Percentiles rank a stretch among this genome's conserved stretches.
These are phyloP conservation scores for Trametes elegans DNA, from an alignment of 768 basidiomycete species.

Conservation along the genomic window DNA sequence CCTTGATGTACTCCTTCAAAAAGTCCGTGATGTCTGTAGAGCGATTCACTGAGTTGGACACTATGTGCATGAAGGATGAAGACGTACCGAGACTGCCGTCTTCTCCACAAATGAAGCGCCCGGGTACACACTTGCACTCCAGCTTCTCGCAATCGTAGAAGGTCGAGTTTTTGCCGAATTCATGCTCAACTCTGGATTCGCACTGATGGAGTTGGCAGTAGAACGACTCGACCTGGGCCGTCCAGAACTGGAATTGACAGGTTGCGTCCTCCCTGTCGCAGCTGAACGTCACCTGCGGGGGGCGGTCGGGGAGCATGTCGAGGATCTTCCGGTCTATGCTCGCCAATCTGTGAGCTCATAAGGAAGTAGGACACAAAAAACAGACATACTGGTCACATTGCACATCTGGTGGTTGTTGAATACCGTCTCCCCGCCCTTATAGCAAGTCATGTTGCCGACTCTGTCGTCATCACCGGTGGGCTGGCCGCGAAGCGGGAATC, in stretches of 20 bases:
- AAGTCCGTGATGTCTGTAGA: constrained; percentile 88
- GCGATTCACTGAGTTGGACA: background rate
- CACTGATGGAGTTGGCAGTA: constrained; percentile 87
- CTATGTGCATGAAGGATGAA: background rate
- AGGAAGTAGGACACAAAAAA: background rate
- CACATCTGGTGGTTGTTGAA: constrained; percentile 97
- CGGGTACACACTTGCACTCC: constrained; percentile 91
- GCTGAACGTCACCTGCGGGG: constrained; percentile 95
- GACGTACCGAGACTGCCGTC: constrained; percentile 85
- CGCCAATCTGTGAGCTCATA: background rate
- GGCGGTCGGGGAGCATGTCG: constrained; percentile 86
- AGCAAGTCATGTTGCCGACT: constrained; percentile 81
- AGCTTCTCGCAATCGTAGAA: constrained; percentile 80
- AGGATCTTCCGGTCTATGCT: constrained; percentile 88
- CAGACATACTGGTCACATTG: constrained; percentile 86
- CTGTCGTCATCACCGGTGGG: constrained; percentile 37
- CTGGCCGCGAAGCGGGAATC: constrained; percentile 64
- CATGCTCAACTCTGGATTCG: constrained; percentile 42
- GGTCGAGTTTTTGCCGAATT: constrained; percentile 69
- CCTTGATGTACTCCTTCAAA: constrained; percentile 82
- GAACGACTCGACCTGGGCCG: constrained; percentile 90
- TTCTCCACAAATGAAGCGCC: constrained; percentile 92
- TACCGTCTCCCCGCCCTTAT: constrained; percentile 91
- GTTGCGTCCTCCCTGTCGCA: constrained; percentile 63
- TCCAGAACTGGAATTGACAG: constrained; percentile 99